Conservation (phyloP, 1,139 yeast species). For the Pichia sp. region DNA sequence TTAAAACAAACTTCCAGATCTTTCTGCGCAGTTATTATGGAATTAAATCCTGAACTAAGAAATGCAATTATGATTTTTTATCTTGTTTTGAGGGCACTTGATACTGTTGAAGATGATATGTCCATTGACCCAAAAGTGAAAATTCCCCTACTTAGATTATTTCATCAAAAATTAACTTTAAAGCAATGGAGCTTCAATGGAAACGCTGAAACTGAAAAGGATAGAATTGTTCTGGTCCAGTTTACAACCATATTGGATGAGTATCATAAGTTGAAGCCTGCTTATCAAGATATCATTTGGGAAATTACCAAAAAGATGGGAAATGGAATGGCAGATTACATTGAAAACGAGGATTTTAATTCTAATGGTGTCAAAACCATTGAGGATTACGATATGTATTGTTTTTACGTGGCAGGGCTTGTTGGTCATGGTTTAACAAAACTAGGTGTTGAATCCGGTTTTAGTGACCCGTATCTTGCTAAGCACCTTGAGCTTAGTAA, state of each 20-base stretch:
- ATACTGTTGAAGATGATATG: slow-evolving; percentile 97
- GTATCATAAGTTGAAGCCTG: slow-evolving; percentile 64
- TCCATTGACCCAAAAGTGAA: slow-evolving; percentile 63
- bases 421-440: slow-evolving; percentile 94
- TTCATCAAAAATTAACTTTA: slow-evolving; percentile 53
- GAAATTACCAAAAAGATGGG: slow-evolving; percentile 86
- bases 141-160: slow-evolving; percentile 64
- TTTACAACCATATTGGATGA: slow-evolving; percentile 65
- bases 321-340: slow-evolving; percentile 95
- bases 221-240: slow-evolving; percentile 68
- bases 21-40: slow-evolving; percentile 86
- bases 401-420: slow-evolving; percentile 95
- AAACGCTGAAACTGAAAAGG: slow-evolving; percentile 69
- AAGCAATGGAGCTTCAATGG: slow-evolving; percentile 79
- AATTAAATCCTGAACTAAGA: slow-evolving; percentile 83
- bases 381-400: slow-evolving; percentile 79
- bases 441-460: slow-evolving; percentile 62
- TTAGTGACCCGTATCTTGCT: slow-evolving; percentile 45
- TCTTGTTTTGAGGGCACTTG: slow-evolving; percentile 80
- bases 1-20: slow-evolving; percentile 75
- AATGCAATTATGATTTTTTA: slow-evolving; percentile 79
- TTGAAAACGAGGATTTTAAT: slow-evolving; percentile 70
- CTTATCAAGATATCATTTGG: slow-evolving; percentile 69
- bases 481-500: slow-evolving; percentile 55
- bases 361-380: slow-evolving; percentile 70